Evolutionary conservation across 805 yeast genomes (phyloP), one percentile per base, ranked within the genome.

Genomic region (Saturnispora sanitii): DNA sequence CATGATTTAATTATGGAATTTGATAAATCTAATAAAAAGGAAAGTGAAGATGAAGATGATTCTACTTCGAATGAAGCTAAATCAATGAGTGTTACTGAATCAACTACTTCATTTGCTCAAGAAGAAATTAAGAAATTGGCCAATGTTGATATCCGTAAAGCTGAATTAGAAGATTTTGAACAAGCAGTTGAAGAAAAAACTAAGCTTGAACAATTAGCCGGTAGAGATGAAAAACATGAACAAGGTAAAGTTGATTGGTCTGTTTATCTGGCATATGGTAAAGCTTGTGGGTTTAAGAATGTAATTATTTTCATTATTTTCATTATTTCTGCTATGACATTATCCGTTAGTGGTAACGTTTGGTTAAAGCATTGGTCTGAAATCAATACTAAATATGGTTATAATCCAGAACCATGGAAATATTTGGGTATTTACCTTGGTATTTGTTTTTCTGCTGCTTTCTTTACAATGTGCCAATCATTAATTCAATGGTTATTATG

Each of bases 321-420:
- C 47, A 68, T 82, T 46, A 54, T 81, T n/a, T 35, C 71, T 4
- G 70, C 84, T 0, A 81, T 75, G 71, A 56, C 70, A 9, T 54
- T 78, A 37, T 71, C 78, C 43, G 90, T 85, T 38, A 64, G 65
- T 34, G 78, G 87, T 28, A 87, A 80, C 56, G 74, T 90, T 40
- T 92, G 99, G 99, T 73, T 92, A 53, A 92, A 92, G 60, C 85
- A 85, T 60, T 92, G 98, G 98, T 84, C 97, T 11, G 99, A 92
- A 57, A 75, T 82, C 18, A 92, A 90, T 56, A 71, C 88, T 3
- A 63, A 59, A 33, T 56, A 62, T 29, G 90, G 87, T 20, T 63
- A 62, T 42, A 90, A 90, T 57, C 94, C 95, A 2, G 58, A 77
- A 44, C 75, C 82, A n/a, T 65, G 65, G 40, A 74, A 62, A 53